These are phyloP conservation scores for Talinum fruticosum DNA, from an alignment of 148 eudicot genomes.

Conservation along the genomic window DNA sequence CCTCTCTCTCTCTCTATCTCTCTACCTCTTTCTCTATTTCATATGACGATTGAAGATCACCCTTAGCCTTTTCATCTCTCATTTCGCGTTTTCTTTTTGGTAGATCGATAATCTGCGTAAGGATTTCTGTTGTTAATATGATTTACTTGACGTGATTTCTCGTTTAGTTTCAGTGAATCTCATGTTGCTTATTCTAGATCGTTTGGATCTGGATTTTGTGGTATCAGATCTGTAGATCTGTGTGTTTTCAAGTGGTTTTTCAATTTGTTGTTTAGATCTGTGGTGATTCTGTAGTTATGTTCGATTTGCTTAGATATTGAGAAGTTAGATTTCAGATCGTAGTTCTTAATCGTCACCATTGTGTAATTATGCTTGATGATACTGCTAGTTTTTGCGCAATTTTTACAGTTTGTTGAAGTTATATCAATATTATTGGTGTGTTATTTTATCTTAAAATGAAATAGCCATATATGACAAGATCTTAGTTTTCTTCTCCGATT, in stretches of 20 bases:
- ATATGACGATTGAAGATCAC: not conserved
- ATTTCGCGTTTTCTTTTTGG: not conserved
- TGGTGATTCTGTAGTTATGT: not conserved
- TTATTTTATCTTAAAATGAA: not conserved
- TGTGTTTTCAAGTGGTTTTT: not conserved
- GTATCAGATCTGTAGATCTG: slow-evolving; percentile 20
- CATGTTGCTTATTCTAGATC: not conserved
- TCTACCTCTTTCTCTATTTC: not conserved
- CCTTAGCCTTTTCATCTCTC: not conserved
- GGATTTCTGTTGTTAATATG: not conserved
- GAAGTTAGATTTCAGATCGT: not conserved
- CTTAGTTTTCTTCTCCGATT: not conserved
- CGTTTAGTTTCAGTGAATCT: not conserved
- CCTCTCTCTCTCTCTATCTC: slow-evolving; percentile 5
- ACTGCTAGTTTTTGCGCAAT: too few relatives aligned
- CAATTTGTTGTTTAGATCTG: slow-evolving; percentile 3
- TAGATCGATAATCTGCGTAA: slow-evolving; percentile 1
- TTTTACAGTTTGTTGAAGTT: not conserved
- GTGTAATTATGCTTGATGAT: not conserved
- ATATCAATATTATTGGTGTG: not conserved
- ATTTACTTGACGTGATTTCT: not conserved
- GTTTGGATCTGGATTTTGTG: slow-evolving; percentile 4
- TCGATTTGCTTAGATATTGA: not conserved
- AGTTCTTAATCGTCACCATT: not conserved
- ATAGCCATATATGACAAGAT: not conserved